These are phyloP conservation scores for Mortierella antarctica DNA, from an alignment of 192 early-diverging fungal genomes.

Conservation along the genomic window DNA sequence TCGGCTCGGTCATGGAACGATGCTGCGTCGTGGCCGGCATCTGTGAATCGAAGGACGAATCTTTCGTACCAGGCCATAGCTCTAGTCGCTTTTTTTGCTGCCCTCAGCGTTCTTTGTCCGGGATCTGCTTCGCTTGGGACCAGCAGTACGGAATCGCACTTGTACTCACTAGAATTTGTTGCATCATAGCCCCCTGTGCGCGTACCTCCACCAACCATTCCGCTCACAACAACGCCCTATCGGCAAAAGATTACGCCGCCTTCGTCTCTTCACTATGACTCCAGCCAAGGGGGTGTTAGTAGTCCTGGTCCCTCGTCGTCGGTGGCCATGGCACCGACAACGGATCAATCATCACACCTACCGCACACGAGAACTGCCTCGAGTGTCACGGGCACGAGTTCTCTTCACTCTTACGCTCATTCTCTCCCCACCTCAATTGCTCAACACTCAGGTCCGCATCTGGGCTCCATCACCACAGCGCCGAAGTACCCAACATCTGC, in stretches of 20 bases:
- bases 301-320: background rate
- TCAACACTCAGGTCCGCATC: slow-evolving; percentile 12
- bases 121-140: no score
- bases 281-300: background rate
- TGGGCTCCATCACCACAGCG: slow-evolving; percentile 8
- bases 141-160: no score
- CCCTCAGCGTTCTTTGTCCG: no score
- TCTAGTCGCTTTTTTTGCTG: no score
- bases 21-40: no score
- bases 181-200: slow-evolving; percentile 1
- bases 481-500: slow-evolving; percentile 15
- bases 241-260: slow-evolving; percentile 8
- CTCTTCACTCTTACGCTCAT: background rate
- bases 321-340: background rate
- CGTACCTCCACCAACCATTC: slow-evolving; percentile 2
- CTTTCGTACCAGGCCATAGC: no score
- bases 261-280: background rate
- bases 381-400: background rate
- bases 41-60: no score
- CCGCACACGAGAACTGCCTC: slow-evolving; percentile 4
- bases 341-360: background rate
- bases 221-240: slow-evolving; percentile 40
- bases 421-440: background rate
- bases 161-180: no score
- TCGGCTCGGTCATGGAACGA: no score